A percentile compares a stretch with the other conserved stretches of the same genome.
Conservation (phyloP, 176 grass and related monocot genomes). For the Olyra latifolia region DNA sequence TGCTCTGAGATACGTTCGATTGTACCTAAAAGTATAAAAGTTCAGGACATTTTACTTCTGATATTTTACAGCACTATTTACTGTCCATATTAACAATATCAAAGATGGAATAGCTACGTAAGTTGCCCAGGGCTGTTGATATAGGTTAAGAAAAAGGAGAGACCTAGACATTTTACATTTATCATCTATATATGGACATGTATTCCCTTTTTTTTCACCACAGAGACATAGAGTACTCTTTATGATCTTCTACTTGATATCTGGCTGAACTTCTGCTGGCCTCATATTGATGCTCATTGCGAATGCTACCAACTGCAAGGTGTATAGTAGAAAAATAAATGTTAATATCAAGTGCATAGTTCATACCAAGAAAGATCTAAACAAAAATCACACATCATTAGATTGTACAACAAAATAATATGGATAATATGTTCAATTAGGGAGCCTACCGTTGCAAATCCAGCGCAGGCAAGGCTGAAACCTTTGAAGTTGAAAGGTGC, state of each 20-base stretch:
- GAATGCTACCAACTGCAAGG: conserved; percentile 60
- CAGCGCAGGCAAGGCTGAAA: conserved; percentile 68
- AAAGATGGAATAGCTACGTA: conserved; percentile 5
- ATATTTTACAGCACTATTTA: conserved; percentile 28
- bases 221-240: neutral
- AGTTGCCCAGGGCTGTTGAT: neutral
- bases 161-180: neutral
- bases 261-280: conserved; percentile 31
- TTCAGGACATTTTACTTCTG: neutral
- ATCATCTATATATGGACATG: conserved; percentile 14
- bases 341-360: conserved; percentile 1
- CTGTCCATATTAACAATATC: neutral
- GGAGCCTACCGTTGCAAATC: conserved; percentile 53
- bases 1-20: no score
- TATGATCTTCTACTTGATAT: conserved; percentile 32
- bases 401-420: neutral
- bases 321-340: neutral
- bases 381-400: neutral
- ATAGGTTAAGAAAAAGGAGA: neutral
- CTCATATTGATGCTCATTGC: conserved; percentile 57
- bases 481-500: conserved; percentile 60
- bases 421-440: neutral
- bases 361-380: conserved; percentile 4
- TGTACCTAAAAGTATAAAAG: no score
- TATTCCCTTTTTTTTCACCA: conserved; percentile 29